These are phyloP conservation scores for Tricholoma matsutake DNA, from an alignment of 768 basidiomycete genomes.

Conservation along the genomic window DNA sequence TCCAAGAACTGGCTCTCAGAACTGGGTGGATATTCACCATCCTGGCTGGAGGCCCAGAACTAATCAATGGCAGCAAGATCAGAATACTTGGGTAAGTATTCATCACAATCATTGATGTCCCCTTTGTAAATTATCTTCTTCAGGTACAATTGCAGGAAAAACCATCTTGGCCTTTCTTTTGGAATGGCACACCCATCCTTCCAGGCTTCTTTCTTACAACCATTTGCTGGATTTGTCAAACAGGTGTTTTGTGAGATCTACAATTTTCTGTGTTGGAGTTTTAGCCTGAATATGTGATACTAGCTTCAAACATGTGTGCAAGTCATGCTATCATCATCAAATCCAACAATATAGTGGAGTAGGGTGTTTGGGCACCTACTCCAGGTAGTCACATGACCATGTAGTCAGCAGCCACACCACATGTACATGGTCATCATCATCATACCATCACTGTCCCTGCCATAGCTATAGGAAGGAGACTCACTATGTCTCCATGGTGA, in stretches of 20 bases:
- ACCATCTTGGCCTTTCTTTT: neutral
- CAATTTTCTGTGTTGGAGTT: neutral
- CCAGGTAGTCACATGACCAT: no score
- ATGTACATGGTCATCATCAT: no score
- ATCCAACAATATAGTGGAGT: no score
- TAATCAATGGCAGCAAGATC: neutral
- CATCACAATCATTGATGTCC: neutral
- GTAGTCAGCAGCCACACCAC: no score
- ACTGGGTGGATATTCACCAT: neutral
- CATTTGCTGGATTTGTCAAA: neutral
- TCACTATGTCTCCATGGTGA: no score
- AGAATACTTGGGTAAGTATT: neutral
- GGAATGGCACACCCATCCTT: neutral
- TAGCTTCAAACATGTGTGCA: neutral
- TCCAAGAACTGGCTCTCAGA: neutral
- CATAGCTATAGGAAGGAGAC: no score
- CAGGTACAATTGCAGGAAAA: conserved; percentile 1
- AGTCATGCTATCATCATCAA: neutral
- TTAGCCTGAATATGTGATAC: neutral
- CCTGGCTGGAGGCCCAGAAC: conserved; percentile 1
- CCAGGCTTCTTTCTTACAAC: neutral
- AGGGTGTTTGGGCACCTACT: no score
- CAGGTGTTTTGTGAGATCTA: neutral
- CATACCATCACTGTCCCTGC: no score
- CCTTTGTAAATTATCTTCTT: neutral